Conservation (phyloP, 306 rosid genomes). For the Dicorynia guianensis region DNA sequence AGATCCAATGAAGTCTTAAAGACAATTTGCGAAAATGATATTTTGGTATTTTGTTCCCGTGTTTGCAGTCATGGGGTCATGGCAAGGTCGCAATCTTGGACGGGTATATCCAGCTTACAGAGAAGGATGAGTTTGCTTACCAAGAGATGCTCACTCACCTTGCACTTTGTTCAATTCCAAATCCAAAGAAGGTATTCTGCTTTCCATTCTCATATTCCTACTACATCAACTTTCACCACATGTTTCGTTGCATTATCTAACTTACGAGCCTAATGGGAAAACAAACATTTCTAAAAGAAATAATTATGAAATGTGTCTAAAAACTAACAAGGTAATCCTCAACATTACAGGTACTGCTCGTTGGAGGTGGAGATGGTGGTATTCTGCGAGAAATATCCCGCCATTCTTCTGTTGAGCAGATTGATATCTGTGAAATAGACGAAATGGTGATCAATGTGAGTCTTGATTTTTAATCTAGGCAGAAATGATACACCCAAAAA, state of each 20-base stretch:
- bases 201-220: background rate
- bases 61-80: constrained; percentile 43
- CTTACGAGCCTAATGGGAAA: too few species aligned
- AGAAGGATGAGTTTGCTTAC: constrained; percentile 60
- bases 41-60: background rate
- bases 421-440: constrained; percentile 37
- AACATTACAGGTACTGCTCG: constrained; percentile 19
- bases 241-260: too few species aligned
- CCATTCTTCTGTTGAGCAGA: constrained; percentile 33
- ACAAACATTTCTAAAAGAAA: too few species aligned
- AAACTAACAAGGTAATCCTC: background rate
- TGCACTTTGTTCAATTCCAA: constrained; percentile 53
- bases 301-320: background rate
- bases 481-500: background rate
- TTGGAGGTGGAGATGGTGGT: constrained; percentile 40
- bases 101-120: constrained; percentile 57
- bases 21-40: background rate
- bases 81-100: constrained; percentile 56
- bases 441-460: constrained; percentile 29
- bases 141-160: constrained; percentile 66
- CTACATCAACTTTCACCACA: background rate
- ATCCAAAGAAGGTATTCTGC: constrained; percentile 41
- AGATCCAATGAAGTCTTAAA: background rate
- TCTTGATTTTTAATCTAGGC: background rate
- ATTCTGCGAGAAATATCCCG: constrained; percentile 31